Evolutionary conservation across 805 yeast genomes (phyloP).

Genomic region (Spencermartinsiella europaea): DNA sequence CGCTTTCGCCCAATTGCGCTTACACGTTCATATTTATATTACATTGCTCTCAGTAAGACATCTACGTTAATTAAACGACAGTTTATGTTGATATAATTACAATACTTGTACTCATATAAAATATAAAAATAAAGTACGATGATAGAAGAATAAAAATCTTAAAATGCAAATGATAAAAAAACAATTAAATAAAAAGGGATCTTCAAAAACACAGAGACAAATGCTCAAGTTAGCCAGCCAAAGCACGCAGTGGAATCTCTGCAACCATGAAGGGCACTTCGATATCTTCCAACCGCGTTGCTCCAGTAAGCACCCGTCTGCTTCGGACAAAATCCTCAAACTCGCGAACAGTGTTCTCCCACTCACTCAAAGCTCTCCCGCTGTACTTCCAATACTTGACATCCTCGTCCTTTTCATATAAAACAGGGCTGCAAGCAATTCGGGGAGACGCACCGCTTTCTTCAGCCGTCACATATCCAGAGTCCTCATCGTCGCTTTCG

Average conservation of each 20-base stretch:
- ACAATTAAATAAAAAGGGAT: background rate
- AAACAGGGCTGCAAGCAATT: background rate
- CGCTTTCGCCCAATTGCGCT: too few species aligned
- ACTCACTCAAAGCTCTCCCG: slow-evolving; percentile 36
- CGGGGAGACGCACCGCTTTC: background rate
- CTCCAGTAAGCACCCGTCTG: slow-evolving; percentile 24
- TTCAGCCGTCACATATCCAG: slow-evolving; percentile 4
- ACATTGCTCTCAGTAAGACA: too few species aligned
- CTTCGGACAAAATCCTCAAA: slow-evolving; percentile 34
- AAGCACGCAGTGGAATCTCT: slow-evolving; percentile 28
- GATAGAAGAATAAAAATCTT: background rate
- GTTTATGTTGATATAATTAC: too few species aligned
- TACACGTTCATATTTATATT: too few species aligned
- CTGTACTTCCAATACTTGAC: slow-evolving; percentile 34
- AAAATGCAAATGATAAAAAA: background rate
- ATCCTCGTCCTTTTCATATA: slow-evolving; percentile 11
- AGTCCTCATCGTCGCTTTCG: slow-evolving; percentile 7
- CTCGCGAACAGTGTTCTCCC: slow-evolving; percentile 32
- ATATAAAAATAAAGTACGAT: too few species aligned
- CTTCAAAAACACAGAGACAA: too few species aligned
- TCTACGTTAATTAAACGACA: too few species aligned
- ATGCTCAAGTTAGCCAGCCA: slow-evolving; percentile 3
- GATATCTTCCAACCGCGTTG: slow-evolving; percentile 25
- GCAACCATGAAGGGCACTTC: slow-evolving; percentile 36
- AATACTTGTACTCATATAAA: too few species aligned